These are phyloP conservation scores for Calocybe cyanea DNA, from an alignment of 768 basidiomycete genomes.

Conservation along the genomic window DNA sequence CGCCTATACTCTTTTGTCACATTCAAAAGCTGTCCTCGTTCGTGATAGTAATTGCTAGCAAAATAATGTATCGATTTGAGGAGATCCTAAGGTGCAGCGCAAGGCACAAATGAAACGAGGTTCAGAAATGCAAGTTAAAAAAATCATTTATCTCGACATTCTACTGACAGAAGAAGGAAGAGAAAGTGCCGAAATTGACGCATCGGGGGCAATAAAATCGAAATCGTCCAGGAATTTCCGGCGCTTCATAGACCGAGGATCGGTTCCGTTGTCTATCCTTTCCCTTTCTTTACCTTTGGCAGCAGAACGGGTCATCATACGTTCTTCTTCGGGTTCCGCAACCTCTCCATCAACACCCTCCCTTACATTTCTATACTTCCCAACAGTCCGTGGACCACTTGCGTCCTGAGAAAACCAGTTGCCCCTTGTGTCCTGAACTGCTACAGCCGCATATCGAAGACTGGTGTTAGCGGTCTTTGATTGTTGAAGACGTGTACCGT, in stretches of 20 bases:
- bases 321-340: conserved; percentile 3
- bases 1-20: conserved; percentile 42
- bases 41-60: conserved; percentile 52
- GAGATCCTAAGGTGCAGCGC: conserved; percentile 37
- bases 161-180: conserved; percentile 51
- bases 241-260: conserved; percentile 33
- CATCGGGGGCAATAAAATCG: conserved; percentile 46
- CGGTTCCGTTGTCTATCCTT: conserved; percentile 11
- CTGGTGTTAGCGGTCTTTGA: conserved; percentile 29
- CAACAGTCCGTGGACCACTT: conserved; percentile 45
- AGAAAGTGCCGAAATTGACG: conserved; percentile 15
- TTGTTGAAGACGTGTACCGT: conserved; percentile 58
- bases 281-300: conserved; percentile 9
- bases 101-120: too few species aligned
- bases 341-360: conserved; percentile 14
- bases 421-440: conserved; percentile 44
- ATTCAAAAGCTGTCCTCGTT: conserved; percentile 57
- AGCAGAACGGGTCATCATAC: background rate
- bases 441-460: conserved; percentile 28
- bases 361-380: conserved; percentile 25
- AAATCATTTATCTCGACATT: too few species aligned
- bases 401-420: conserved; percentile 71
- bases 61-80: conserved; percentile 48
- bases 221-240: conserved; percentile 46
- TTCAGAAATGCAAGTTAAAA: too few species aligned